Evolutionary conservation across 495 filamentous ascomycete species (phyloP).

Genomic region (Podospora fimiseda): DNA sequence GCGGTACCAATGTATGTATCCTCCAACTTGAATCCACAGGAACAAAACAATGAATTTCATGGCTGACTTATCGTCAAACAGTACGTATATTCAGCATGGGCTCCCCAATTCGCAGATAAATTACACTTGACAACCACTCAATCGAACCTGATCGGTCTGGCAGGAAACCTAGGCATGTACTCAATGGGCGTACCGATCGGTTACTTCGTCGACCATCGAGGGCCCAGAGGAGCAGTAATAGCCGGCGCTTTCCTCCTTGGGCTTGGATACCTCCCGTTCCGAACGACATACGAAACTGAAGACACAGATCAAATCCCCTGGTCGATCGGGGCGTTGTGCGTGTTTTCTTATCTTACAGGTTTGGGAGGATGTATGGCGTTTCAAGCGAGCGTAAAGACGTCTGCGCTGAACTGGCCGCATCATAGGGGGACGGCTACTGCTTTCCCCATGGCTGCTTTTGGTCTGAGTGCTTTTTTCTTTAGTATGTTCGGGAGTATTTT

Average conservation of each 20-base stretch:
- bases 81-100: slow-evolving; percentile 99
- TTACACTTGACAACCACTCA: slow-evolving; percentile 84
- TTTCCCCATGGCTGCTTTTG: slow-evolving; percentile 87
- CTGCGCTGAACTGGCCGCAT: slow-evolving; percentile 85
- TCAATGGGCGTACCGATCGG: slow-evolving; percentile 84
- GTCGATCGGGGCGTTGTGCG: too few relatives aligned
- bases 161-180: slow-evolving; percentile 97
- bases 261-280: slow-evolving; percentile 75
- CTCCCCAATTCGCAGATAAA: slow-evolving; percentile 82
- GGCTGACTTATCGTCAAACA: too few relatives aligned
- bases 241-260: slow-evolving; percentile 64
- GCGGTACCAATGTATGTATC: slow-evolving; percentile 75
- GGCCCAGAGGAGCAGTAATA: slow-evolving; percentile 70
- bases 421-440: slow-evolving; percentile 92
- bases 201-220: slow-evolving; percentile 75
- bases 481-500: slow-evolving; percentile 66
- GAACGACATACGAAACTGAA: slow-evolving; percentile 55
- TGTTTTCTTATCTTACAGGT: slow-evolving; percentile 80
- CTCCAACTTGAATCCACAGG: not conserved
- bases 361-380: slow-evolving; percentile 85
- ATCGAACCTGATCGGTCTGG: slow-evolving; percentile 80
- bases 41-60: too few relatives aligned
- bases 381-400: slow-evolving; percentile 75
- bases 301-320: slow-evolving; percentile 58
- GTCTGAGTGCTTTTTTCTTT: slow-evolving; percentile 95